Percentiles rank a stretch among this genome's conserved stretches.
These are phyloP conservation scores for Arachis hypogaea DNA, from an alignment of 306 rosid genomes.

Conservation along the genomic window DNA sequence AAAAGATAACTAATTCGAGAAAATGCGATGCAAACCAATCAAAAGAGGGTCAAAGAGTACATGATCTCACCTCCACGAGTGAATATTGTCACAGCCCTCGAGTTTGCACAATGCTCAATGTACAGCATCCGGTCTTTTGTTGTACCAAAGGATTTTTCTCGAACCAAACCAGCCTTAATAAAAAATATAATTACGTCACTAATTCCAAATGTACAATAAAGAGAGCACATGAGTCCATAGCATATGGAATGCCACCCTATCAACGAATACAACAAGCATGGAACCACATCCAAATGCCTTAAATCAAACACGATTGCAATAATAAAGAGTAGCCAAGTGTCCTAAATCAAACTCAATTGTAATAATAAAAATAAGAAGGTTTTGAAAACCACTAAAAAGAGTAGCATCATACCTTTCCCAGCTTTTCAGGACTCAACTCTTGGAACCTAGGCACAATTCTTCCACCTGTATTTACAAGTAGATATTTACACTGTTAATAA, in stretches of 20 bases:
- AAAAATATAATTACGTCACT: slow-evolving; percentile 9
- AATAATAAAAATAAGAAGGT: too few relatives aligned
- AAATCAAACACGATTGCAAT: slow-evolving; percentile 7
- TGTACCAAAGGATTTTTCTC: slow-evolving; percentile 93
- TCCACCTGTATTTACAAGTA: slow-evolving; percentile 69
- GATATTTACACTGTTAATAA: slow-evolving; percentile 15
- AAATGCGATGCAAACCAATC: slow-evolving; percentile 14
- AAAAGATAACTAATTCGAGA: neutral
- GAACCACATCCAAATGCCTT: neutral
- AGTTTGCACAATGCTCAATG: slow-evolving; percentile 98
- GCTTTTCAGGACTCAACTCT: slow-evolving; percentile 85
- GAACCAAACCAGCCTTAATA: slow-evolving; percentile 87
- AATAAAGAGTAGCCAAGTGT: too few relatives aligned
- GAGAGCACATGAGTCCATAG: neutral
- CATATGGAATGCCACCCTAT: slow-evolving; percentile 12
- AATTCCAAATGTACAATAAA: slow-evolving; percentile 6
- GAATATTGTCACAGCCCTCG: slow-evolving; percentile 89
- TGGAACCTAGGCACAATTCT: slow-evolving; percentile 99
- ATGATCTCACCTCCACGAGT: slow-evolving; percentile 81
- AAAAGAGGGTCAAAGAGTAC: neutral
- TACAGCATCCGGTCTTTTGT: slow-evolving; percentile 96
- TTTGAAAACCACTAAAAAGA: neutral
- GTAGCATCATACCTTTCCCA: slow-evolving; percentile 72
- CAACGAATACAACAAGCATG: slow-evolving; percentile 17
- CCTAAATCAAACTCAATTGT: too few relatives aligned